phyloP scores from a whole-genome alignment of 225 moss, liverwort and hornwort species.

The Bryoerythrophyllum caledonicum region DNA sequence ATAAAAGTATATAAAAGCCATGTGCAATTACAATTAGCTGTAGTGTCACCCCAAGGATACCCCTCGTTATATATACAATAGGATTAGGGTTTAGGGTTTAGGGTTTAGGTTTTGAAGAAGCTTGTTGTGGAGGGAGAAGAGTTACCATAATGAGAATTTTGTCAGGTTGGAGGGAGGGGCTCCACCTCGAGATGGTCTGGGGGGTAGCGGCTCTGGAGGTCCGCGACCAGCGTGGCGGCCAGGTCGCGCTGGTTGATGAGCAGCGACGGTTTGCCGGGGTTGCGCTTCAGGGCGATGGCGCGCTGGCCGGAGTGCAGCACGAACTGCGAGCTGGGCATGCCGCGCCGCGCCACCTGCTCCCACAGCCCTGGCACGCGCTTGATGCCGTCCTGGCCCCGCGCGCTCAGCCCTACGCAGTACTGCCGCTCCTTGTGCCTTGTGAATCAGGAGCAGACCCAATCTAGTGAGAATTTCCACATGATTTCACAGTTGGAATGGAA shows the following conservation, averaged over 20 bases:
- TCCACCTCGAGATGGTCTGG: conserved; percentile 52
- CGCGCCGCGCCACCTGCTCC: conserved; percentile 48
- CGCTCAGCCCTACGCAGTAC: conserved; percentile 57
- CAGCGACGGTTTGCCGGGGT: conserved; percentile 60
- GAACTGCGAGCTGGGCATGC: conserved; percentile 63
- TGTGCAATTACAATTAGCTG: background rate
- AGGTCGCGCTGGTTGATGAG: conserved; percentile 60
- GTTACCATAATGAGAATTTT: no score
- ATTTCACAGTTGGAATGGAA: no score
- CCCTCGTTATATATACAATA: no score
- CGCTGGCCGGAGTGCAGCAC: conserved; percentile 50
- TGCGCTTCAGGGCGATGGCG: conserved; percentile 53
- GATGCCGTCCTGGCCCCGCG: conserved; percentile 55
- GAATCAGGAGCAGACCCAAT: no score
- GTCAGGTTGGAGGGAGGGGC: background rate
- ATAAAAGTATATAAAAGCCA: background rate
- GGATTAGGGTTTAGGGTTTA: no score
- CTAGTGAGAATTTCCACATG: background rate
- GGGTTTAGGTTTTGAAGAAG: no score
- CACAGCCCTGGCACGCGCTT: conserved; percentile 54
- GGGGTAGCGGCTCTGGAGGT: conserved; percentile 47
- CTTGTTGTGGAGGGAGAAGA: conserved; percentile 2
- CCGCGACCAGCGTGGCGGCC: conserved; percentile 44
- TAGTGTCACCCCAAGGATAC: background rate
- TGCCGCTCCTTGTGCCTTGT: conserved; percentile 51